These are phyloP conservation scores for Akanthomyces uredinophilus DNA, from an alignment of 2,329 filamentous ascomycete species.

Conservation along the genomic window DNA sequence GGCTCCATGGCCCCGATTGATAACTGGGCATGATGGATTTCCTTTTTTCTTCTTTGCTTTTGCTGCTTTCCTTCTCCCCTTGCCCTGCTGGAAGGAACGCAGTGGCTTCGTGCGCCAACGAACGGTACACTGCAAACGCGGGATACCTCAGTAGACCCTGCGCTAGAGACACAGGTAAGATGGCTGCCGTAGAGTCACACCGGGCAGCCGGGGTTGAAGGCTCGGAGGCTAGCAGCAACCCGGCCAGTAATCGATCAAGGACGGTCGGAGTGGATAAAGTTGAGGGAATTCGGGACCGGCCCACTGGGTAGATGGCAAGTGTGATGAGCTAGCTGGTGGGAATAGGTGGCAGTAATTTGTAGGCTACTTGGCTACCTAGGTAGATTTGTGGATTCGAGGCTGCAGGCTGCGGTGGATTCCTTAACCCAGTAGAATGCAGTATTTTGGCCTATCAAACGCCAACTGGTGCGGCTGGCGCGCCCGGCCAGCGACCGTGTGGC, in stretches of 20 bases:
- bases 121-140: not conserved
- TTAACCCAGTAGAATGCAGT: not conserved
- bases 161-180: not conserved
- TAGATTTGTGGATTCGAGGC: not conserved
- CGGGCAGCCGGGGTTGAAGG: not conserved
- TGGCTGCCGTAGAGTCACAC: slow-evolving; percentile 8
- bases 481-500: not conserved
- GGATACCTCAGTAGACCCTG: not conserved
- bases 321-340: not conserved
- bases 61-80: not conserved
- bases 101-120: not conserved
- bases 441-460: not conserved
- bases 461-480: slow-evolving; percentile 3
- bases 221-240: not conserved
- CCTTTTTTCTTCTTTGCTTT: not conserved
- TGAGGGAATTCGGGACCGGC: not conserved
- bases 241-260: not conserved
- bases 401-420: not conserved
- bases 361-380: too few species aligned
- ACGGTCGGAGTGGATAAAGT: not conserved
- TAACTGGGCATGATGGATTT: not conserved
- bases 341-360: not conserved
- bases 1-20: not conserved
- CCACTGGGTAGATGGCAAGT: too few species aligned
- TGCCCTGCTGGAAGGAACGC: not conserved